Base-by-base conservation (phyloP, 2,329 filamentous ascomycete species). In the Tolypocladium tropicale region DNA sequence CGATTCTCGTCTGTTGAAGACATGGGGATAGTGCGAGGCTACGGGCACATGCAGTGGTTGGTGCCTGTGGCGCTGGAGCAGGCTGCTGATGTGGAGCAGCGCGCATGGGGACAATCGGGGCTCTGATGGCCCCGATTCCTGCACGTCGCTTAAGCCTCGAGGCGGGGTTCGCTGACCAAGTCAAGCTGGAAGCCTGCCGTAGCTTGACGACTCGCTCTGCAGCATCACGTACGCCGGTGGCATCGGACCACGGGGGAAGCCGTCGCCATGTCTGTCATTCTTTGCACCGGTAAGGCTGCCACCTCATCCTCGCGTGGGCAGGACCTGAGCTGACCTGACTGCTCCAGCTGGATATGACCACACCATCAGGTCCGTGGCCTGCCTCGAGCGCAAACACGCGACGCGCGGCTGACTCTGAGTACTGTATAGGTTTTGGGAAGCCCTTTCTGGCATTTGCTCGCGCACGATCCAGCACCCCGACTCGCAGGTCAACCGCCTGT, bases 401-500 rank as follows among this genome's bases (percentile, higher is more conserved):
- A 32, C 54, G 28, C 43, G 34, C 54, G 55, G n/a, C 61, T 66
- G 56, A 64, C 57, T 28, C 36, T 52, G 14, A 16, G 33, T 23
- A n/a, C n/a, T n/a, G 37, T 28, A 25, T 68, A 95, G 91, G 61
- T 99, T 99, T 77, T 99, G 94, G 94, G 94, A 99, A 74, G 94
- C 94, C 1, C 82, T 99, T 56, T 96, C 92, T 12, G 94, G 94
- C 55, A 97, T 99, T 66, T 99, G 94, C 76, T 96, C 91, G 46
- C 89, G 94, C 62, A 99, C 94, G 25, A 97, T 99, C 64, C 94
- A 96, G 65, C 93, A 99, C 68, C 90, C 94, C 2, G 94, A 99
- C 73, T 97, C 93, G 11, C 94, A 99, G 73, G 94, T 99, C 64
- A 99, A 99, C 74, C 89, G 94, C 48, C 86, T 99, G 52, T 97